Evolutionary conservation across 1,284 basidiomycete genomes (phyloP), one percentile per base, ranked within the genome.

Genomic region (Apiotrichum sp.): DNA sequence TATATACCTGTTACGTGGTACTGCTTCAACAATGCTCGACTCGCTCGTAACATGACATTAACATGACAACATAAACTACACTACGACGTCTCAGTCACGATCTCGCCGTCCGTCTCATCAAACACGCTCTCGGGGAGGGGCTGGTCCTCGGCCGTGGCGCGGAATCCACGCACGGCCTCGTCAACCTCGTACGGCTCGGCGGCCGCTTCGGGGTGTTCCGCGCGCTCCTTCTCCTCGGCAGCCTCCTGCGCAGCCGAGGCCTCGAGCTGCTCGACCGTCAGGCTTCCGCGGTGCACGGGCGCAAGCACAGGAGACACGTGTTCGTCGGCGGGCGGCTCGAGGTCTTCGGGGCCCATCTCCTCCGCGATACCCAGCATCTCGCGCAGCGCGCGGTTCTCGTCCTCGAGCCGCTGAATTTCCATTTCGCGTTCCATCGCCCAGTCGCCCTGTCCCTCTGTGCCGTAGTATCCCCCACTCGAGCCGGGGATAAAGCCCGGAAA

Each of bases 381-480:
- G 54, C 93, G 80, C 50, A 97, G 78, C 55, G 84, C 79, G 44
- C 83, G 81, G 68, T 97, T 97, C 77, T 95, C 93, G 54, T 78
- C 78, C 70, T 87, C 84, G 39, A 97, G 77, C 40, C 89, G 81
- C 38, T 81, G 68, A 56, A 93, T 87, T 77, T 95, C 90, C 63
- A 79, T 79, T 71, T 95, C 92, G 57, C 92, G 82, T 71, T 91
- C 88, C 56, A 86, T 63, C 0, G 87, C 84, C 88, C 91, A 93
- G 74, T 95, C 90, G 29, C 79, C 78, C 45, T 81, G 73, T 9
- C 72, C 75, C 44, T 65, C 73, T 36, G 67, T 73, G 11, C 71
- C 71, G 4, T 64, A 58, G 58, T 74, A 76, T 6, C 77, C 75
- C 13, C 75, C 72, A 6, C 61, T 65, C 2, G 68, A 56, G 29